Conservation (phyloP, 2,329 filamentous ascomycete genomes). For the Cercospora brassicicola region DNA sequence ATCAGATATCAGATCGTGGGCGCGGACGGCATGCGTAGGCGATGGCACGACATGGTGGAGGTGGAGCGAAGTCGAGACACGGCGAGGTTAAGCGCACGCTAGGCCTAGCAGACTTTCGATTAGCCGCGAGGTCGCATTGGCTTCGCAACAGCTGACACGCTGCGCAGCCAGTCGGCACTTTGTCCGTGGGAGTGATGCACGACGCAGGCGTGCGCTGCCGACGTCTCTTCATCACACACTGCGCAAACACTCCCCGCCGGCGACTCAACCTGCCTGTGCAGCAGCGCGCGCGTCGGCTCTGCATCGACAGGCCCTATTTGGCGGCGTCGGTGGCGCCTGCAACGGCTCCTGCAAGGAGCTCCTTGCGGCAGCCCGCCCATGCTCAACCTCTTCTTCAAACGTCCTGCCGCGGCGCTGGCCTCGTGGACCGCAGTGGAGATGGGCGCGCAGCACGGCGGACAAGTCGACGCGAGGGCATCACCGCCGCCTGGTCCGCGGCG, state of each 20-base stretch:
- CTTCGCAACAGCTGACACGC: slow-evolving; percentile 15
- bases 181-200: slow-evolving; percentile 10
- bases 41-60: slow-evolving; percentile 4
- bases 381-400: slow-evolving; percentile 26
- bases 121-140: slow-evolving; percentile 10
- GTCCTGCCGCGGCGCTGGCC: slow-evolving; percentile 8
- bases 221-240: slow-evolving; percentile 1
- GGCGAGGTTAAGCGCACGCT: not conserved
- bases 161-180: slow-evolving; percentile 14
- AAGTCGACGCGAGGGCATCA: not conserved
- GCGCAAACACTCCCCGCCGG: not conserved
- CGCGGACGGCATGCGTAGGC: slow-evolving; percentile 22
- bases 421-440: not conserved
- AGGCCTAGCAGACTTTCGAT: not conserved
- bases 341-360: slow-evolving; percentile 34
- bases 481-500: not conserved
- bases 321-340: slow-evolving; percentile 32
- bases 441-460: not conserved
- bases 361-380: slow-evolving; percentile 24
- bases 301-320: not conserved
- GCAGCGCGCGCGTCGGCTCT: not conserved
- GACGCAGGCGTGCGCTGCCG: slow-evolving; percentile 11
- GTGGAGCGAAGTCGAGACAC: slow-evolving; percentile 10
- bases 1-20: slow-evolving; percentile 19
- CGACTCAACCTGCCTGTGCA: not conserved